Conservation (phyloP, 345 rosid genomes). For the Eutrema japonicum region DNA sequence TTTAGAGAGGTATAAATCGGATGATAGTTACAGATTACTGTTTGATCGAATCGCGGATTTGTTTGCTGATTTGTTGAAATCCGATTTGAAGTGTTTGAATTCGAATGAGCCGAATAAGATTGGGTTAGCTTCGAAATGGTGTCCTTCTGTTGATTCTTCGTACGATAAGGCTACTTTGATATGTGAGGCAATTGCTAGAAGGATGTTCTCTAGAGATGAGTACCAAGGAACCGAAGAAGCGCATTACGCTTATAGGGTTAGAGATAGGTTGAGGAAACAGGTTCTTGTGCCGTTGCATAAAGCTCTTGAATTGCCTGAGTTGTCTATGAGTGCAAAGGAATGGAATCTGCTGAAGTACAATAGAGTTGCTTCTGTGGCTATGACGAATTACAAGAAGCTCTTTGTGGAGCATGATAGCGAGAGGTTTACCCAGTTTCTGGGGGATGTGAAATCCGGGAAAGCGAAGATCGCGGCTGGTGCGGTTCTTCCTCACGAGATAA, state of each 20-base stretch:
- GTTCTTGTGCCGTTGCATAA: conserved; percentile 43
- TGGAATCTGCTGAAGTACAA: conserved; percentile 39
- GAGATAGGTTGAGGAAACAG: conserved; percentile 43
- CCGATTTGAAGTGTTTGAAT: conserved; percentile 39
- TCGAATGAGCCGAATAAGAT: conserved; percentile 31
- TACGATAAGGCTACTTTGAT: conserved; percentile 42
- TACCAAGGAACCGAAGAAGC: conserved; percentile 38
- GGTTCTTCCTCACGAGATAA: conserved; percentile 69
- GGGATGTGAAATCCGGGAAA: conserved; percentile 34
- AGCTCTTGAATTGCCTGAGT: conserved; percentile 39
- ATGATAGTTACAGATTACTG: conserved; percentile 29
- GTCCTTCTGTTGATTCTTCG: conserved; percentile 44
- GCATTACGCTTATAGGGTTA: conserved; percentile 41
- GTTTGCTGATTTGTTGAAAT: conserved; percentile 39
- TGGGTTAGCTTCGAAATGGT: conserved; percentile 45
- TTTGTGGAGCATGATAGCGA: conserved; percentile 35
- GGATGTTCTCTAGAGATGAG: conserved; percentile 38
- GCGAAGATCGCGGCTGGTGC: conserved; percentile 60
- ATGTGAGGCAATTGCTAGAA: conserved; percentile 44
- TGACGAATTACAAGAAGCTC: conserved; percentile 37
- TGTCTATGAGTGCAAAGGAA: conserved; percentile 43
- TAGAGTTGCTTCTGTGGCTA: conserved; percentile 46
- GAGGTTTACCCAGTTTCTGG: conserved; percentile 34
- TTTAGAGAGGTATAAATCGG: conserved; percentile 34
- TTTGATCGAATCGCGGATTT: conserved; percentile 37